Evolutionary conservation across 257 asterid species (phyloP), one percentile per base, ranked within the genome.

Genomic region (Solanum commersonii): DNA sequence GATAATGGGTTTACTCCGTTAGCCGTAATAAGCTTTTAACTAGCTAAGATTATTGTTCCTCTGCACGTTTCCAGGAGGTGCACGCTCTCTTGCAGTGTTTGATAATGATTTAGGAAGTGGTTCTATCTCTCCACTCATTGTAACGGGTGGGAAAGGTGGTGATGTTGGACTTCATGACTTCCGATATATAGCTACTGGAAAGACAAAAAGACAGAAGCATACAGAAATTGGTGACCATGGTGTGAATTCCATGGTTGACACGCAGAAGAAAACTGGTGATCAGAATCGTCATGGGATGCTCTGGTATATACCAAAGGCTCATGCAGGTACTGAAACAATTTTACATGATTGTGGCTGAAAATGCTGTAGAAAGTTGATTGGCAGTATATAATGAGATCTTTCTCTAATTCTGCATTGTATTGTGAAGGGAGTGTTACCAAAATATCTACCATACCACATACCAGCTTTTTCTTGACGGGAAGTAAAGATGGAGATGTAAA

Each of bases 281-380:
- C 99, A 96, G 89, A 97, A 97, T 92, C 93, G 99, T 89, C 96
- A 97, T 83, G 99, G 99, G 87, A 97, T 97, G 99, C 98, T 97
- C 72, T 97, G 99, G 99, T 97, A 97, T 91, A 97, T 97, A 87
- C 99, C 99, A 38, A 97, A 96, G 92, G 99, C 99, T 90, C 99
- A 97, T 93, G 91, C 99, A 89, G 99, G 99, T 96, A 93, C 83
- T 79, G 86, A 81, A 63, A 65, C 91, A 6, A 77, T 46, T 34
- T 81, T 81, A 81, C 42, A 29, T 49, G 73, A 22, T 86, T 73
- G 74, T 38, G 44, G 59, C 84, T 86, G 73, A 86, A 78, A 72
- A 73, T 52, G 31, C 42, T 82, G 70, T 82, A 82, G 44, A 49
- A 46, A 29, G 86, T 82, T 78, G 71, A 52, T 87, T 73, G 86